Conservation (phyloP, 139 green algal species). For the Marvania coccoides region DNA sequence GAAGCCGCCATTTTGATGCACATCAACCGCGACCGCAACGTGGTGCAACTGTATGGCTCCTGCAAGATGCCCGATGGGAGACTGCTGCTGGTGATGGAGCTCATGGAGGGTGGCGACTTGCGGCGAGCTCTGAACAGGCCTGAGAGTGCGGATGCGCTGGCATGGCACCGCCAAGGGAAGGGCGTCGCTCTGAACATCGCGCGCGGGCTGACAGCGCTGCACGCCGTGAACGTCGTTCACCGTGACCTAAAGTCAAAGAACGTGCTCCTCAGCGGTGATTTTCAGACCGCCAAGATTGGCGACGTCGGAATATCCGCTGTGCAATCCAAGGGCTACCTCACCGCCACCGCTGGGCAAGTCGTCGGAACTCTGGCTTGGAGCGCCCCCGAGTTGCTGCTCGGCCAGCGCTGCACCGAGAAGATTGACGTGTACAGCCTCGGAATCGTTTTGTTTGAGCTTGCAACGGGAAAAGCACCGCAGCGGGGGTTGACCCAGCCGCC, state of each 20-base stretch:
- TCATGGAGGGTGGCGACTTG: neutral
- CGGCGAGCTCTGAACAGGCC: neutral
- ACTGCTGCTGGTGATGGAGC: neutral
- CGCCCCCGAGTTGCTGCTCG: conserved; percentile 24
- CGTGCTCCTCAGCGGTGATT: too few species aligned
- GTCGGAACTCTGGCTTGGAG: conserved; percentile 26
- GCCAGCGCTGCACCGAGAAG: conserved; percentile 7
- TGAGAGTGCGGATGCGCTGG: too few species aligned
- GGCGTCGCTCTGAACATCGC: too few species aligned
- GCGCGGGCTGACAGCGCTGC: too few species aligned
- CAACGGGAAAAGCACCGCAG: too few species aligned
- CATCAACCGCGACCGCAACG: conserved; percentile 40
- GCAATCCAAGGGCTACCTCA: conserved; percentile 12
- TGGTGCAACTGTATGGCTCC: conserved; percentile 17
- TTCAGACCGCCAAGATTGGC: conserved; percentile 17
- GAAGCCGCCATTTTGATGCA: conserved; percentile 47
- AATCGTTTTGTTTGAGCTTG: conserved; percentile 6
- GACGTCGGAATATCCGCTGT: conserved; percentile 25
- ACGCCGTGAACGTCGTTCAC: too few species aligned
- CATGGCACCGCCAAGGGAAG: too few species aligned
- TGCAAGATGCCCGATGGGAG: neutral
- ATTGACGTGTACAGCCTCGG: conserved; percentile 20
- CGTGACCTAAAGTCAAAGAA: too few species aligned
- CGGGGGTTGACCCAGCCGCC: too few species aligned
- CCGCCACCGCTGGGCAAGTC: too few species aligned